Percentiles rank a stretch among this genome's conserved stretches.
Conservation (phyloP, 495 filamentous ascomycete species). For the Penicillium mononematosum region DNA sequence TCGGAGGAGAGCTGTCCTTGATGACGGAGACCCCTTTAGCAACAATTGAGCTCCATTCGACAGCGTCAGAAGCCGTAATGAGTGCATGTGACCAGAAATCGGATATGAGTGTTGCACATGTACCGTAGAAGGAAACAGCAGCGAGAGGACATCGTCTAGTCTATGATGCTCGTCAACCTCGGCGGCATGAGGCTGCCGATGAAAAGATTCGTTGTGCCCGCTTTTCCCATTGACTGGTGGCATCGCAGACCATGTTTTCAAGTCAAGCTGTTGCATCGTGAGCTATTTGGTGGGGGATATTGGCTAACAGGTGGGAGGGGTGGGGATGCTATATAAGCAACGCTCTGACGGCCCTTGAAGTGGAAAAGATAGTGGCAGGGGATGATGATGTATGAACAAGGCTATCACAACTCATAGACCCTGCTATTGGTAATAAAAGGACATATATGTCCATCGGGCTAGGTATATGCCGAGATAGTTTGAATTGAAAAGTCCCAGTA, state of each 20-base stretch:
- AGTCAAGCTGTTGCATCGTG: conserved; percentile 16
- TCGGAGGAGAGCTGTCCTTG: conserved; percentile 53
- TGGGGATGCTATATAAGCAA: background rate
- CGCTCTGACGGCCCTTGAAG: background rate
- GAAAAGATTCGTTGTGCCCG: conserved; percentile 2
- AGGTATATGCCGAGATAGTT: conserved; percentile 8
- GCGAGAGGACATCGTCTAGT: conserved; percentile 45
- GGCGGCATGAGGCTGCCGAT: conserved; percentile 22
- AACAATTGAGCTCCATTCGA: conserved; percentile 54
- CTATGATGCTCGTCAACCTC: conserved; percentile 22
- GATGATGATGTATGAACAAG: conserved; percentile 2
- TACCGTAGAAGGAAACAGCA: conserved; percentile 40
- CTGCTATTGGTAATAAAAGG: too few relatives aligned
- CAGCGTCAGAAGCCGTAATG: conserved; percentile 51
- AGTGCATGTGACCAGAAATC: conserved; percentile 51
- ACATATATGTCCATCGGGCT: too few relatives aligned
- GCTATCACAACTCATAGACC: conserved; percentile 1
- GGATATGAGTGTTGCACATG: conserved; percentile 44
- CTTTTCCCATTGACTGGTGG: conserved; percentile 12
- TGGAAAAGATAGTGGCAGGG: background rate
- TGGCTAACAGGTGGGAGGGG: background rate
- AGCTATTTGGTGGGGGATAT: background rate
- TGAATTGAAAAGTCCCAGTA: conserved; percentile 1
- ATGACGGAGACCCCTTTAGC: conserved; percentile 53
- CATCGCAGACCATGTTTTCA: conserved; percentile 14